phyloP scores from a whole-genome alignment of 2,329 filamentous ascomycete genomes.

The Fusarium subglutinans region DNA sequence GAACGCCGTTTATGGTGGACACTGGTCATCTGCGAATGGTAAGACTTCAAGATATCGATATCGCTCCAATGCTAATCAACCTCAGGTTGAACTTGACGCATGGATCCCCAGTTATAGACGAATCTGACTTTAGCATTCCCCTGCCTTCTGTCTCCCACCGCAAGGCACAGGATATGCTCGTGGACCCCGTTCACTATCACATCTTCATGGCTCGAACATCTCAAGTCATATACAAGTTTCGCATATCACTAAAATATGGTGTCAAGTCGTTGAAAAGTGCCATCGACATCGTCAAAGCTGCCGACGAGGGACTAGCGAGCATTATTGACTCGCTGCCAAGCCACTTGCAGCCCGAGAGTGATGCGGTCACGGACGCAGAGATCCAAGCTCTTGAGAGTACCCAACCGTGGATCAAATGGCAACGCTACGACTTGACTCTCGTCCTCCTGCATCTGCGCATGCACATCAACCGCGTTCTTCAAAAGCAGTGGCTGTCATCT shows the following conservation, averaged over 20 bases:
- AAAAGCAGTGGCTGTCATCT: background rate
- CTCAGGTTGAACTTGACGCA: background rate
- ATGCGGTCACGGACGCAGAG: background rate
- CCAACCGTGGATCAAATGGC: background rate
- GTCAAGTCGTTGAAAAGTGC: background rate
- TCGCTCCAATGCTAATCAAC: background rate
- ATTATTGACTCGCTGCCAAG: background rate
- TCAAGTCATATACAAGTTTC: background rate
- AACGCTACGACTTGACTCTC: background rate
- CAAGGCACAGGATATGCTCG: background rate
- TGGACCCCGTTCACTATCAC: background rate
- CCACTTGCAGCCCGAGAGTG: background rate
- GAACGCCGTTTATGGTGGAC: background rate
- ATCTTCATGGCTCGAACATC: background rate
- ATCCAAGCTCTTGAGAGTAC: background rate
- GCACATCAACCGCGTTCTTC: background rate
- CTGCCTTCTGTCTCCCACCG: background rate
- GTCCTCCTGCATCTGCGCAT: background rate
- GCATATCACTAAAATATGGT: background rate
- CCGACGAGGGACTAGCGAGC: background rate
- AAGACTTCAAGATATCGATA: background rate
- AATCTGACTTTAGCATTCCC: background rate
- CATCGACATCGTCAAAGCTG: background rate
- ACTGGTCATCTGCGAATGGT: background rate
- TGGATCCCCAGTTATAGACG: background rate